Conservation (phyloP, 495 filamentous ascomycete species). For the Penicillium manginii region DNA sequence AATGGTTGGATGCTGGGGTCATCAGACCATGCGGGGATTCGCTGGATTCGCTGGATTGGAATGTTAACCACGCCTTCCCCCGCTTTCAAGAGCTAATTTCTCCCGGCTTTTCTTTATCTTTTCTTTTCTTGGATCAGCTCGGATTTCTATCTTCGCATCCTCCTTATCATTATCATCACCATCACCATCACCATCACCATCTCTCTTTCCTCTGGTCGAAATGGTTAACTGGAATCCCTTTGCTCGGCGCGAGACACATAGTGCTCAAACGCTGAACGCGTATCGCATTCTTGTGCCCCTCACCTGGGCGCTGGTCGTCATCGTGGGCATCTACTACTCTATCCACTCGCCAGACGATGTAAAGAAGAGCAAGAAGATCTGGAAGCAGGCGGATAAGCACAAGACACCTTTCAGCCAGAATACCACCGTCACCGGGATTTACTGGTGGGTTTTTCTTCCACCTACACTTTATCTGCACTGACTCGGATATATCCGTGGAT, state of each 20-base stretch:
- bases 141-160: background rate
- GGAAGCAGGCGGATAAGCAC: slow-evolving; percentile 67
- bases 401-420: slow-evolving; percentile 78
- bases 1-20: background rate
- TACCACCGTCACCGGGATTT: slow-evolving; percentile 69
- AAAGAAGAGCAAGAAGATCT: slow-evolving; percentile 60
- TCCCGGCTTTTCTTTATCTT: background rate
- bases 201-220: background rate
- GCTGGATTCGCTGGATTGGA: background rate
- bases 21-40: slow-evolving; percentile 3
- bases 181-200: background rate
- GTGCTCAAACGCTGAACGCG: slow-evolving; percentile 47
- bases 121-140: background rate
- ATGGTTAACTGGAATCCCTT: slow-evolving; percentile 66
- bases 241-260: slow-evolving; percentile 62
- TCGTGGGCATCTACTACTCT: slow-evolving; percentile 72
- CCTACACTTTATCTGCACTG: background rate
- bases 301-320: slow-evolving; percentile 71
- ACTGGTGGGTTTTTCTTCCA: slow-evolving; percentile 62
- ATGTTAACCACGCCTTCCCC: slow-evolving; percentile 2
- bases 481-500: background rate
- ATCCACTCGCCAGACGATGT: slow-evolving; percentile 63
- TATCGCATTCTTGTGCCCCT: slow-evolving; percentile 73
- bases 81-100: slow-evolving; percentile 2
- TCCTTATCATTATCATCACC: background rate